Percentiles rank a stretch among this genome's conserved stretches.
Conservation (phyloP, 106 monocot genomes). For the Dioscorea dumetorum region DNA sequence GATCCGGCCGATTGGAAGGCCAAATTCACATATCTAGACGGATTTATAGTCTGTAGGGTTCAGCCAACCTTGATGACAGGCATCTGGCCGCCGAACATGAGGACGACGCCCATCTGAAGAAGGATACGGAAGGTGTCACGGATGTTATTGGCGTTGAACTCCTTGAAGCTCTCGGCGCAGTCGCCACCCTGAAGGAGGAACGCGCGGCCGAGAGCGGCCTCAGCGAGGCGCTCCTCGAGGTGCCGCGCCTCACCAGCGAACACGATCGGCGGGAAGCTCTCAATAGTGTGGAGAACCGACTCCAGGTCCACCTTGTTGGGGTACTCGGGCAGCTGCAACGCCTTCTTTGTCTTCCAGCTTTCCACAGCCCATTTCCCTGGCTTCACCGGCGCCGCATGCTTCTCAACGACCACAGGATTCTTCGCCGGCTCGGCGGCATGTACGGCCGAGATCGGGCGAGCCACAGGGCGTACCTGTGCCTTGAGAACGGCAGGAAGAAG, state of each 20-base stretch:
- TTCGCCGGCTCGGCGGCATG: constrained; percentile 26
- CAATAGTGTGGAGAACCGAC: constrained; percentile 52
- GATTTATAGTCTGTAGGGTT: neutral
- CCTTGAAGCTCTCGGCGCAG: constrained; percentile 97
- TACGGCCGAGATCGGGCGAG: constrained; percentile 15
- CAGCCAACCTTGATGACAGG: constrained; percentile 66
- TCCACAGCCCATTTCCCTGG: constrained; percentile 54
- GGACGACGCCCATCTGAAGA: constrained; percentile 85
- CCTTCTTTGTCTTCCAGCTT: constrained; percentile 78
- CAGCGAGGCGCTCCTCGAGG: constrained; percentile 70
- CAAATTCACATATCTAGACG: neutral
- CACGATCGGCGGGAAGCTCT: constrained; percentile 74
- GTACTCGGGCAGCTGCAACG: constrained; percentile 79
- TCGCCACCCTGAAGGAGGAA: constrained; percentile 90
- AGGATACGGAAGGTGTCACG: constrained; percentile 77
- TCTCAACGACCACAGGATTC: constrained; percentile 1
- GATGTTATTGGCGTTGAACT: constrained; percentile 84
- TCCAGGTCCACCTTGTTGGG: constrained; percentile 57
- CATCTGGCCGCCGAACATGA: constrained; percentile 87
- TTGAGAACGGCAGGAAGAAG: neutral
- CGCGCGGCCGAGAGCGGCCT: constrained; percentile 71
- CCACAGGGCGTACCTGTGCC: neutral
- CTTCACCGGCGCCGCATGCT: neutral
- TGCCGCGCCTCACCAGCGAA: constrained; percentile 82
- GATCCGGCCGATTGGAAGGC: neutral